These are phyloP conservation scores for Gymnopilus dilepis DNA, from an alignment of 768 basidiomycete genomes.

Conservation along the genomic window DNA sequence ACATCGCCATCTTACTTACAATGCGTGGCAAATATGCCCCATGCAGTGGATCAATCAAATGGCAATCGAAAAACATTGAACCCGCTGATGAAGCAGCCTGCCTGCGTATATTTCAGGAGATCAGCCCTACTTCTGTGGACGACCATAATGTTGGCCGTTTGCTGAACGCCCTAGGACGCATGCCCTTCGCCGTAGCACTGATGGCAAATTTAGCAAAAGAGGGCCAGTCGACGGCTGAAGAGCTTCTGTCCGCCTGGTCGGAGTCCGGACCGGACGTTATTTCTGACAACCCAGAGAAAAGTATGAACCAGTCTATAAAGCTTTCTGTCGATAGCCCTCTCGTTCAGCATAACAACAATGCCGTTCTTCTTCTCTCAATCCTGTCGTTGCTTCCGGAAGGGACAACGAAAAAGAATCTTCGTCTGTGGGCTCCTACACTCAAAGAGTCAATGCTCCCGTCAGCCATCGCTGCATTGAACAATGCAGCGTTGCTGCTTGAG, in stretches of 20 bases:
- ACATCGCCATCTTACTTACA: slow-evolving; percentile 37
- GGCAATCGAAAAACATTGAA: slow-evolving; percentile 22
- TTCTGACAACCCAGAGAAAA: slow-evolving; percentile 16
- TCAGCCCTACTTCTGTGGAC: slow-evolving; percentile 22
- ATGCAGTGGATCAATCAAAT: slow-evolving; percentile 28
- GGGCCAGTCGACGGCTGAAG: slow-evolving; percentile 5
- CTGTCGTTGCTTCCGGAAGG: slow-evolving; percentile 30
- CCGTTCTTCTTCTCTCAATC: slow-evolving; percentile 24
- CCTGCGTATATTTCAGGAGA: slow-evolving; percentile 25
- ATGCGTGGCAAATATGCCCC: slow-evolving; percentile 35
- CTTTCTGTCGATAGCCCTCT: slow-evolving; percentile 25
- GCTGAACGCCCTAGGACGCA: slow-evolving; percentile 28
- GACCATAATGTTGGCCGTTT: slow-evolving; percentile 28
- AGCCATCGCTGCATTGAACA: too few species aligned
- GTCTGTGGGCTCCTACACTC: slow-evolving; percentile 7
- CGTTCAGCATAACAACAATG: slow-evolving; percentile 22
- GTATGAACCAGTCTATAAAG: slow-evolving; percentile 25
- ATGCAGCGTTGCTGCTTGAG: slow-evolving; percentile 4
- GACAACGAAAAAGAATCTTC: slow-evolving; percentile 1
- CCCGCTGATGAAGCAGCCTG: slow-evolving; percentile 25
- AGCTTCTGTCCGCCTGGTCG: slow-evolving; percentile 16
- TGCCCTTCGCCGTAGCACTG: slow-evolving; percentile 39
- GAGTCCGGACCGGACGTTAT: slow-evolving; percentile 11
- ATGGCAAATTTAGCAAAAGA: slow-evolving; percentile 31
- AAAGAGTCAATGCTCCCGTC: not conserved